Evolutionary conservation across 768 basidiomycete genomes (phyloP).

Genomic region (Lactarius deliciosus): DNA sequence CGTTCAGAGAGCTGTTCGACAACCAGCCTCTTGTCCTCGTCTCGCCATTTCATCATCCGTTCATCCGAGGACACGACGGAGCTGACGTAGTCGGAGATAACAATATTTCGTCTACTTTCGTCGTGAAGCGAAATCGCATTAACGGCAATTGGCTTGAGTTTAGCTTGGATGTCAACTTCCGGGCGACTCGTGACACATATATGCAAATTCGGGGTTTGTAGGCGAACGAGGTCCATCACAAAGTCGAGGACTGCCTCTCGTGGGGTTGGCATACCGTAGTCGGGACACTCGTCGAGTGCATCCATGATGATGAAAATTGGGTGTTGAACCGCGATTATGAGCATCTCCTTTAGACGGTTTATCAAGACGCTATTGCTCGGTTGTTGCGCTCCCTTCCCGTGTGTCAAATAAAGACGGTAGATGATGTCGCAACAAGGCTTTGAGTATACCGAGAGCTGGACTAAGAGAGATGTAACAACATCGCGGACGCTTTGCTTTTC

Average conservation of each 20-base stretch:
- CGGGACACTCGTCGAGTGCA: not conserved
- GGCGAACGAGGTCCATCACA: not conserved
- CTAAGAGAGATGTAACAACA: not conserved
- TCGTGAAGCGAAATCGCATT: slow-evolving; percentile 9
- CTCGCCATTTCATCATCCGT: slow-evolving; percentile 17
- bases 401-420: not conserved
- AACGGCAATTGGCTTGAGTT: not conserved
- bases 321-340: not conserved
- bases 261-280: not conserved
- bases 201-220: not conserved
- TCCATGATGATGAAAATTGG: not conserved
- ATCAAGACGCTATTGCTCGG: not conserved
- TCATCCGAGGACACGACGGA: slow-evolving; percentile 6
- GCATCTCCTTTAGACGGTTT: not conserved
- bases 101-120: slow-evolving; percentile 13
- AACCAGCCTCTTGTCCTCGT: slow-evolving; percentile 9
- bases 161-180: not conserved
- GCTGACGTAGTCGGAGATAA: slow-evolving; percentile 6
- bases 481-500: not conserved
- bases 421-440: not conserved
- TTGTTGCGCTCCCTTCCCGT: not conserved
- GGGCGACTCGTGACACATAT: slow-evolving; percentile 4
- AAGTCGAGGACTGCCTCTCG: not conserved
- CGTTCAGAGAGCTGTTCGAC: slow-evolving; percentile 2
- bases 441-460: not conserved